A percentile compares a stretch with the other conserved stretches of the same genome.
Conservation (phyloP, 1,284 basidiomycete genomes). For the Rhodotorula sp. region DNA sequence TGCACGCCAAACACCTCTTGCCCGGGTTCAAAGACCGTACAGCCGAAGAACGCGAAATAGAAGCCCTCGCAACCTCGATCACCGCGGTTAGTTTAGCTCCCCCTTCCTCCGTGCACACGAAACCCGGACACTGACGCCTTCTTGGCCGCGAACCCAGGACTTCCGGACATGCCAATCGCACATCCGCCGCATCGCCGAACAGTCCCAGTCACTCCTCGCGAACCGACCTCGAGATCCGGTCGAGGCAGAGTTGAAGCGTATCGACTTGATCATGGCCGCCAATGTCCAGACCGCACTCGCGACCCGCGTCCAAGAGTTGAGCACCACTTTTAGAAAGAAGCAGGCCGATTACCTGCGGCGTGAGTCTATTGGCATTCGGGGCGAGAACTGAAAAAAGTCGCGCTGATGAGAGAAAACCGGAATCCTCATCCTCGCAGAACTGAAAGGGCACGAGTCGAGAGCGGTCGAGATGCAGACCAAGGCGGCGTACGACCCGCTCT, state of each 20-base stretch:
- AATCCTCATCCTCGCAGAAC: constrained; percentile 33
- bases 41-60: constrained; percentile 90
- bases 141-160: constrained; percentile 57
- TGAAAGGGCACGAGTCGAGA: constrained; percentile 42
- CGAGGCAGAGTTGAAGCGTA: constrained; percentile 42
- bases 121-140: neutral
- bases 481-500: constrained; percentile 30
- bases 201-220: constrained; percentile 21
- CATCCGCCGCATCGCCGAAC: constrained; percentile 31
- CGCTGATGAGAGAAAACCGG: too few relatives aligned
- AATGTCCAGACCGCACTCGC: constrained; percentile 97
- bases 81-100: constrained; percentile 62
- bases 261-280: constrained; percentile 67
- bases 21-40: constrained; percentile 94
- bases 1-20: constrained; percentile 91
- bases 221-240: neutral
- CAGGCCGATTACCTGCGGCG: constrained; percentile 86
- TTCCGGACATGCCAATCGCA: constrained; percentile 59
- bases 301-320: constrained; percentile 88
- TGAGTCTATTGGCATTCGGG: neutral
- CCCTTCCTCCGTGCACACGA: neutral
- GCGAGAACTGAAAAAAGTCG: too few relatives aligned
- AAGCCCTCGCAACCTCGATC: constrained; percentile 78
- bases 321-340: constrained; percentile 92
- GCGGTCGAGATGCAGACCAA: constrained; percentile 8